These are phyloP conservation scores for Mortierella sp. DNA, from an alignment of 371 early-diverging fungal genomes.

Conservation along the genomic window DNA sequence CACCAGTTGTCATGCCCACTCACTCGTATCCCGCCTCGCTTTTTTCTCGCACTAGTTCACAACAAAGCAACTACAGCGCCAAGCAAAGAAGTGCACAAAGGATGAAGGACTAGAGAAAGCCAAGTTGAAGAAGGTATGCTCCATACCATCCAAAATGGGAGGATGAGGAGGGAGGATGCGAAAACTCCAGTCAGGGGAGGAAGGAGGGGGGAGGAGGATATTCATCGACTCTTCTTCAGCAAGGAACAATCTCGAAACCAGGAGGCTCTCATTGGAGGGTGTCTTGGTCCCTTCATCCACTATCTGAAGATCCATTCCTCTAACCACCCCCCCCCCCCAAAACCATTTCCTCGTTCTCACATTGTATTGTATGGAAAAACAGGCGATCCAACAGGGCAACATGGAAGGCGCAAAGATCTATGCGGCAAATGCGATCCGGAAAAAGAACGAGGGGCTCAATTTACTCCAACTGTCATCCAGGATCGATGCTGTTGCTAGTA, in stretches of 20 bases:
- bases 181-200: too few relatives aligned
- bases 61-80: slow-evolving; percentile 88
- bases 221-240: too few relatives aligned
- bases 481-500: slow-evolving; percentile 91
- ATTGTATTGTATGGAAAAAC: background rate
- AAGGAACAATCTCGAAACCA: too few relatives aligned
- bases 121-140: slow-evolving; percentile 87
- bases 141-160: too few relatives aligned
- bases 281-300: background rate
- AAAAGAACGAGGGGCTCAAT: slow-evolving; percentile 94
- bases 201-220: too few relatives aligned
- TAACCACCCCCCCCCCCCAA: background rate
- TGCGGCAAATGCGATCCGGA: slow-evolving; percentile 96
- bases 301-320: background rate
- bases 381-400: slow-evolving; percentile 95
- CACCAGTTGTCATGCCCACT: too few relatives aligned
- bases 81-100: slow-evolving; percentile 86
- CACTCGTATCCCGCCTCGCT: too few relatives aligned
- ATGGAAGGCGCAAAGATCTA: slow-evolving; percentile 95
- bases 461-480: slow-evolving; percentile 87
- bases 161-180: too few relatives aligned
- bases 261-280: too few relatives aligned
- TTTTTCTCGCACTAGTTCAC: slow-evolving; percentile 74
- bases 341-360: slow-evolving; percentile 1
- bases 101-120: slow-evolving; percentile 85